Percentiles rank a stretch among this genome's conserved stretches.
Conservation (phyloP, 176 grass and related monocot species). For the Bromus sterilis region DNA sequence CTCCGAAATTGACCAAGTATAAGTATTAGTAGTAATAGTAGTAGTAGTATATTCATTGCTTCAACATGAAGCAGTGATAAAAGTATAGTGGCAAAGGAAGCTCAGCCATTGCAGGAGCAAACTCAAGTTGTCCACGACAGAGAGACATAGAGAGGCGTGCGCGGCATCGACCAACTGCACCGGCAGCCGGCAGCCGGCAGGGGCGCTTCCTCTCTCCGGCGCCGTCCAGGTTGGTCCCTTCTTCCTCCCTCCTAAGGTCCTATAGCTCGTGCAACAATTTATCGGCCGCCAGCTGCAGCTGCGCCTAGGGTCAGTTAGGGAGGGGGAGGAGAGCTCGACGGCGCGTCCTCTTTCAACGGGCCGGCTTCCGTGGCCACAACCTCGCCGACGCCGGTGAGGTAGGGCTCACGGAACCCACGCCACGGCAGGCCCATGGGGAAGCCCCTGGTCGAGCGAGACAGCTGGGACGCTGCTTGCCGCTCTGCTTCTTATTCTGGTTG, state of each 20-base stretch:
- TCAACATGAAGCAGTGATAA: slow-evolving; percentile 1
- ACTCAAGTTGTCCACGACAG: not conserved
- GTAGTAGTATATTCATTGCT: not conserved
- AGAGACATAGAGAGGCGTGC: not conserved
- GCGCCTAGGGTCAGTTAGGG: not conserved
- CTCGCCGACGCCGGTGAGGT: not conserved
- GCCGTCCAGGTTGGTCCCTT: not conserved
- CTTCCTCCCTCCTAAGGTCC: not conserved
- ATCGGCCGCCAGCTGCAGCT: too few species aligned
- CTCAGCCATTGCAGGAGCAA: not conserved
- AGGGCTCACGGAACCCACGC: too few species aligned
- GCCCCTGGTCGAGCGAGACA: not conserved
- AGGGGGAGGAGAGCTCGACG: not conserved
- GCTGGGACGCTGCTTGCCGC: not conserved
- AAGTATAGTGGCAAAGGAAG: not conserved
- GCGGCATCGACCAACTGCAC: not conserved
- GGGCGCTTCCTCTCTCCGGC: not conserved
- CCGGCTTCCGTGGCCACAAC: too few species aligned
- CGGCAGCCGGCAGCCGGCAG: not conserved
- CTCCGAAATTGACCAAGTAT: not conserved
- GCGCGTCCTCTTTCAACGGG: not conserved
- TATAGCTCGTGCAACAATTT: not conserved
- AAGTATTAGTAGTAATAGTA: too few species aligned
- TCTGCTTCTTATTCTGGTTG: not conserved
- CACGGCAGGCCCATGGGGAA: not conserved